Conservation (phyloP, 768 basidiomycete species). For the Rhizopogon rudus region DNA sequence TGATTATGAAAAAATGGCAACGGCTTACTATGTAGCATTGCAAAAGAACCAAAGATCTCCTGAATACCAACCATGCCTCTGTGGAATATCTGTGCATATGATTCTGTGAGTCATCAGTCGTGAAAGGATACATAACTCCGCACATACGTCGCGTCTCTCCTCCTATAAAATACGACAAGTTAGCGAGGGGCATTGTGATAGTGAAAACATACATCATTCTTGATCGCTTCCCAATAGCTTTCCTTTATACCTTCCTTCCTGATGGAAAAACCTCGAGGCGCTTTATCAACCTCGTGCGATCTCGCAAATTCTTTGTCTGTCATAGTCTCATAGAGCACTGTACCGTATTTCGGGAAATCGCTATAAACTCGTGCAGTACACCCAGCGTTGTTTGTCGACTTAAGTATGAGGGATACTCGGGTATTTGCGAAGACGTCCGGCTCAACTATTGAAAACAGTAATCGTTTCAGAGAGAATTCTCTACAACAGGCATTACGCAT, state of each 20-base stretch:
- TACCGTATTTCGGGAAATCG: constrained; percentile 10
- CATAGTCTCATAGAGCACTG: constrained; percentile 19
- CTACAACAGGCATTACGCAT: neutral
- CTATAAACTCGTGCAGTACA: constrained; percentile 5
- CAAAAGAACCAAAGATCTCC: constrained; percentile 17
- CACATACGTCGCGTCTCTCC: constrained; percentile 11
- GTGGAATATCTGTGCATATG: constrained; percentile 14
- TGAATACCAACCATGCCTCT: constrained; percentile 18
- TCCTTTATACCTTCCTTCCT: constrained; percentile 12
- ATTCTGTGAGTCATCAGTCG: neutral
- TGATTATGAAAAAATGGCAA: neutral
- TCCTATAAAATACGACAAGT: constrained; percentile 2
- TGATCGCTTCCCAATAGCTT: constrained; percentile 18
- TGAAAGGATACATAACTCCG: neutral
- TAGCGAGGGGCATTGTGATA: neutral
- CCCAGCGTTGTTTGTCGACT: constrained; percentile 8
- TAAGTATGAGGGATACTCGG: constrained; percentile 26
- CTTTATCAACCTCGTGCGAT: constrained; percentile 17
- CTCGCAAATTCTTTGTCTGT: constrained; percentile 18
- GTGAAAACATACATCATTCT: constrained; percentile 12
- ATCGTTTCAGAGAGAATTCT: neutral
- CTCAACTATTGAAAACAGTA: constrained; percentile 11
- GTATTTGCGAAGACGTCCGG: constrained; percentile 27
- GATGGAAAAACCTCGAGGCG: constrained; percentile 16
- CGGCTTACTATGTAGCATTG: constrained; percentile 18